phyloP scores from a whole-genome alignment of 2,329 filamentous ascomycete species.

The Cladosporium sp. region DNA sequence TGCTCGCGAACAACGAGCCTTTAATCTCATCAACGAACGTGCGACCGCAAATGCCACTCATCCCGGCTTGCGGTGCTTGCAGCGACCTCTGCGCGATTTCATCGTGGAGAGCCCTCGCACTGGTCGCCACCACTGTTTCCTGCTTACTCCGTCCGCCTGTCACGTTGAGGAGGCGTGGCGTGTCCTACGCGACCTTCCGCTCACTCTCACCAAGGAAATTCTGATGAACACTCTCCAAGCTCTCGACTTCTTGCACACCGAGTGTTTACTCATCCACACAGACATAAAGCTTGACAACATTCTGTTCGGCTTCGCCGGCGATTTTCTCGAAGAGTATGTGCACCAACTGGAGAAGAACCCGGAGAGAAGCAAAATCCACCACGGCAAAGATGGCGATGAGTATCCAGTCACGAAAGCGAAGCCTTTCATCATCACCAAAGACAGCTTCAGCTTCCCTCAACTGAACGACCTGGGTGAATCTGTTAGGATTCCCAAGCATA shows the following conservation, averaged over 20 bases:
- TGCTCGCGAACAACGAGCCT: constrained; percentile 13
- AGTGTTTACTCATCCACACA: constrained; percentile 13
- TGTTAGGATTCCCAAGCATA: neutral
- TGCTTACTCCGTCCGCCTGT: constrained; percentile 10
- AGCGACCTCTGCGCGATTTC: constrained; percentile 15
- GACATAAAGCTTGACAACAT: constrained; percentile 21
- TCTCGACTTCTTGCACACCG: constrained; percentile 16
- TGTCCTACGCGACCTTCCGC: constrained; percentile 7
- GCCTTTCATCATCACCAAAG: constrained; percentile 9
- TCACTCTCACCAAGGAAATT: constrained; percentile 2
- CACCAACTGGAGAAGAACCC: neutral
- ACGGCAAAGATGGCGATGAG: constrained; percentile 5
- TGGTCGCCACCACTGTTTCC: constrained; percentile 17
- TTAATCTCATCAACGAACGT: neutral
- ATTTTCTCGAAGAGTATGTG: neutral
- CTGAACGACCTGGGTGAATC: constrained; percentile 17
- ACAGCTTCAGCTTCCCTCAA: constrained; percentile 9
- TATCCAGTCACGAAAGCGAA: constrained; percentile 14
- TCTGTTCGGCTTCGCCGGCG: constrained; percentile 12
- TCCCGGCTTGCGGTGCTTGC: constrained; percentile 14
- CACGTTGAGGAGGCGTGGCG: constrained; percentile 17
- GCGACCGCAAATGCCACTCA: neutral
- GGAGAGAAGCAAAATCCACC: neutral
- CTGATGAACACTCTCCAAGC: constrained; percentile 12
- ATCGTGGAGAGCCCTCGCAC: constrained; percentile 1